These are phyloP conservation scores for Backusella tarrabulga DNA, from an alignment of 192 early-diverging fungal genomes.

Conservation along the genomic window DNA sequence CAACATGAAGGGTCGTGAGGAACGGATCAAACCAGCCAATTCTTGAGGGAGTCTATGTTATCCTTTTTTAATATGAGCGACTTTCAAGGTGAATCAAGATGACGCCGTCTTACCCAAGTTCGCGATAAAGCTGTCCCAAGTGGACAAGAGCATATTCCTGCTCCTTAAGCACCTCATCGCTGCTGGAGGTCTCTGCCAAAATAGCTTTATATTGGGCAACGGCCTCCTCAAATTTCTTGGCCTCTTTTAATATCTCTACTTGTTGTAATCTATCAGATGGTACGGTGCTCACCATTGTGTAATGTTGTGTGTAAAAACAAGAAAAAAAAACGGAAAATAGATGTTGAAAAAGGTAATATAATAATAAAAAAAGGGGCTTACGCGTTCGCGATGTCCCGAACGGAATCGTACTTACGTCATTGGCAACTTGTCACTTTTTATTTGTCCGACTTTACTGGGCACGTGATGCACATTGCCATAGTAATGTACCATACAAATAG, in stretches of 20 bases:
- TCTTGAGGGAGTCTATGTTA: slow-evolving; percentile 65
- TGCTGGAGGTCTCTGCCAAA: slow-evolving; percentile 39
- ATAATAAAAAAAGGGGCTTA: neutral
- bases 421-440: neutral
- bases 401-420: neutral
- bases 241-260: slow-evolving; percentile 58
- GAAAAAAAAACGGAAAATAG: neutral
- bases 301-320: slow-evolving; percentile 1
- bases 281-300: neutral
- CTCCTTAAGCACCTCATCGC: slow-evolving; percentile 51
- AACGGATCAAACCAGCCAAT: slow-evolving; percentile 79
- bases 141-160: slow-evolving; percentile 72
- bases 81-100: neutral
- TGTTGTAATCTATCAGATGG: slow-evolving; percentile 36
- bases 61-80: neutral
- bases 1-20: slow-evolving; percentile 75
- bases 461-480: no score
- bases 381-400: slow-evolving; percentile 7
- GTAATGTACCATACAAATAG: no score
- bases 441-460: neutral
- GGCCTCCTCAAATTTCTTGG: slow-evolving; percentile 57
- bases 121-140: slow-evolving; percentile 72
- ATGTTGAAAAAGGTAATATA: neutral
- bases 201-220: slow-evolving; percentile 62
- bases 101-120: slow-evolving; percentile 50